phyloP scores from a whole-genome alignment of 805 yeast species.

The Yamadazyma phyllophila region DNA sequence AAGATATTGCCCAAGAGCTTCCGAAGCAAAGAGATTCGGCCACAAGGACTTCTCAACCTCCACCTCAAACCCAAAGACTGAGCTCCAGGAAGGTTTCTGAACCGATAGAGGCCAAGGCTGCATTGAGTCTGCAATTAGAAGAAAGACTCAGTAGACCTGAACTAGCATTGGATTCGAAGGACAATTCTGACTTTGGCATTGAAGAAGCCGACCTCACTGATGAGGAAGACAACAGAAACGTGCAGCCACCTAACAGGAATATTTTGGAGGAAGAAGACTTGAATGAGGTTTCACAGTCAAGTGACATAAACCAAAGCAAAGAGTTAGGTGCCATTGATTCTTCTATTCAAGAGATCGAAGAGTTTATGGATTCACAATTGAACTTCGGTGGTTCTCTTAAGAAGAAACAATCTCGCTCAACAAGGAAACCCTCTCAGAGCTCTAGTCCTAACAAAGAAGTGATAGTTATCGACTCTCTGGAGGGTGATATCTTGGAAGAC shows the following conservation, averaged over 20 bases:
- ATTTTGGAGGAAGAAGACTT: constrained; percentile 1
- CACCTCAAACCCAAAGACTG: background rate
- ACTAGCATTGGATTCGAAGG: background rate
- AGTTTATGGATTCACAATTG: constrained; percentile 36
- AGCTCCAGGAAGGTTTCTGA: constrained; percentile 20
- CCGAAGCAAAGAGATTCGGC: background rate
- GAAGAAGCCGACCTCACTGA: constrained; percentile 36
- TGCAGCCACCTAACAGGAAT: background rate
- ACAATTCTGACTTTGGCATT: constrained; percentile 29
- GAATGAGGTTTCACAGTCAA: constrained; percentile 8
- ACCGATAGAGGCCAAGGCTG: constrained; percentile 26
- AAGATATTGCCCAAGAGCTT: constrained; percentile 2
- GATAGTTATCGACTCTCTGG: constrained; percentile 13
- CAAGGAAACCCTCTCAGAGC: background rate
- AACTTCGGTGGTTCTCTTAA: constrained; percentile 12
- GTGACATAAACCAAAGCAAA: constrained; percentile 6
- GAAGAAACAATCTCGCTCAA: background rate
- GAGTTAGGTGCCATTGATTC: constrained; percentile 22
- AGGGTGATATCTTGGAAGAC: constrained; percentile 13
- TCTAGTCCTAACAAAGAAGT: constrained; percentile 3
- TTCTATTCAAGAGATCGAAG: constrained; percentile 41
- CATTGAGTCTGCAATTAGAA: constrained; percentile 24
- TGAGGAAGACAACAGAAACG: constrained; percentile 12
- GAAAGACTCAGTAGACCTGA: constrained; percentile 15
- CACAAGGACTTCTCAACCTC: background rate